These are phyloP conservation scores for Luffa aegyptiaca DNA, from an alignment of 306 rosid species.

Conservation along the genomic window DNA sequence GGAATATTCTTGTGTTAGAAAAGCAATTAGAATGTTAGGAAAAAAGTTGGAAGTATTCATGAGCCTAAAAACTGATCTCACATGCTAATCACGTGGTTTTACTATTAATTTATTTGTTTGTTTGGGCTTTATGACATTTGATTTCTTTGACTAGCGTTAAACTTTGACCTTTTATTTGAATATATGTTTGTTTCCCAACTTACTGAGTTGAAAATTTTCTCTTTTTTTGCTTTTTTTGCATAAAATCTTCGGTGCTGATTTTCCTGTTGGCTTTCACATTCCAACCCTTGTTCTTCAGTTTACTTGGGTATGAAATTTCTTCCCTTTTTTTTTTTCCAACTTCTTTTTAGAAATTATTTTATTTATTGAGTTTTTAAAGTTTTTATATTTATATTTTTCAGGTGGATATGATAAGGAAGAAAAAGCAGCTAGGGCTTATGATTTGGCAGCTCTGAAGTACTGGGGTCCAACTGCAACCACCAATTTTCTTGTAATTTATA, in stretches of 20 bases:
- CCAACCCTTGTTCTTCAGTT: conserved; percentile 41
- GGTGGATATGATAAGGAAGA: conserved; percentile 99
- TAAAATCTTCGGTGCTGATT: conserved; percentile 39
- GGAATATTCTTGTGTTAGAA: neutral
- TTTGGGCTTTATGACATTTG: neutral
- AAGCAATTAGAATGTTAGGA: neutral
- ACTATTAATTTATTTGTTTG: neutral
- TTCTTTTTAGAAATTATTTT: neutral
- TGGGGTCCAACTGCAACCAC: conserved; percentile 97
- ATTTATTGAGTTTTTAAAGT: neutral
- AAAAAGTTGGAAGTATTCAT: conserved; percentile 13
- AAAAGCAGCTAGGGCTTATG: conserved; percentile 97
- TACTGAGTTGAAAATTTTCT: neutral
- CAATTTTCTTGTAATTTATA: conserved; percentile 65
- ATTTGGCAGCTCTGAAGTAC: conserved; percentile 94
- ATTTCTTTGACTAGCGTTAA: conserved; percentile 13
- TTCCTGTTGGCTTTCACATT: conserved; percentile 25
- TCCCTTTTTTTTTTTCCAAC: neutral
- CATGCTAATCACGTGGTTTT: conserved; percentile 22
- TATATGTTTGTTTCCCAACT: conserved; percentile 16
- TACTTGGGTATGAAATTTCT: conserved; percentile 65
- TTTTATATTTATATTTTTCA: conserved; percentile 10
- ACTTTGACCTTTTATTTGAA: conserved; percentile 23
- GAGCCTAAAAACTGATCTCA: neutral
- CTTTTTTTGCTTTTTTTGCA: conserved; percentile 30